A percentile compares a stretch with the other conserved stretches of the same genome.
phyloP scores from a whole-genome alignment of 805 yeast species.

The Kazachstania africana region DNA sequence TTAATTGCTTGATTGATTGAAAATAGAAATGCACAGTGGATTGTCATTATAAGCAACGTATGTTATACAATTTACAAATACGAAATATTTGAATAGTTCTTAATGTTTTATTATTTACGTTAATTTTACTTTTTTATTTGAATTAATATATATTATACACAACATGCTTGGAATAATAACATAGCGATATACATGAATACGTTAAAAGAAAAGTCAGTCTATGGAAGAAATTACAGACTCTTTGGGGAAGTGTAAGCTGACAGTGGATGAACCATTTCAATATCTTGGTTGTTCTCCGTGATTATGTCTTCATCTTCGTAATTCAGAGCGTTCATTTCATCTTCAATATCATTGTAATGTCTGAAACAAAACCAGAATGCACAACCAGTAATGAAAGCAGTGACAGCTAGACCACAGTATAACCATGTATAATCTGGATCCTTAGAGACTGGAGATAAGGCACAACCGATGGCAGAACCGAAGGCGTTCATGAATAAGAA shows the following conservation, averaged over 20 bases:
- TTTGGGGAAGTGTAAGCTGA: conserved; percentile 1
- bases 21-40: too few relatives aligned
- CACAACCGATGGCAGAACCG: conserved; percentile 68
- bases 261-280: conserved; percentile 4
- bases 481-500: conserved; percentile 65
- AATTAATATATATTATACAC: too few relatives aligned
- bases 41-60: too few relatives aligned
- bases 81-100: too few relatives aligned
- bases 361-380: conserved; percentile 51
- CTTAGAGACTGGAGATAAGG: conserved; percentile 51
- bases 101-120: too few relatives aligned
- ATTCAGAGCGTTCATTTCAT: conserved; percentile 44
- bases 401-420: conserved; percentile 49
- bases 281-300: conserved; percentile 2
- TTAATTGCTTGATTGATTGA: too few relatives aligned
- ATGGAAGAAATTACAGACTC: conserved; percentile 2
- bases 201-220: too few relatives aligned
- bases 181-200: too few relatives aligned
- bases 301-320: conserved; percentile 11
- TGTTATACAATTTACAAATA: too few relatives aligned
- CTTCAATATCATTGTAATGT: conserved; percentile 44
- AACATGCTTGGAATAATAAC: too few relatives aligned
- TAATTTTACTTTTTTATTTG: too few relatives aligned
- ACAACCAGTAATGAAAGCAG: conserved; percentile 48
- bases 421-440: conserved; percentile 66